Base-by-base conservation (phyloP, 2,329 filamentous ascomycete genomes). In the Penicillium sp. region DNA sequence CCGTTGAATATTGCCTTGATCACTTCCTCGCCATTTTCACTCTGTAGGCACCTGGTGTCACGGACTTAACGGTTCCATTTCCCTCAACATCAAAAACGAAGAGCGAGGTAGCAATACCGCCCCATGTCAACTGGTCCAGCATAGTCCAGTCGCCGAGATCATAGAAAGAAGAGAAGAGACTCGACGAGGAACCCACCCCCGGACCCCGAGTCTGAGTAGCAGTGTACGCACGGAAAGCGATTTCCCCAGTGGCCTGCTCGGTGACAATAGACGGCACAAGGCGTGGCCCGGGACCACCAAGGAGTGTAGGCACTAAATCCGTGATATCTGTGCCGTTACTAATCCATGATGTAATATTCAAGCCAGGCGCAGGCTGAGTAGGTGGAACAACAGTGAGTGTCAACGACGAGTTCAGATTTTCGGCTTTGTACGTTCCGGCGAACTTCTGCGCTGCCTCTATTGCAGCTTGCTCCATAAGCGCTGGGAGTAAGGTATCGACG, bases 251-350 rank as follows among this genome's bases (percentile, higher is more conserved):
- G 1, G 55, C 56, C 3, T 51, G 44, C 8, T 43, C 38, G 6
- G 57, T 31, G 6, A 55, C 9, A 33, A 69, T 66, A 4, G 64
- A 62, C 8, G 67, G 67, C 1, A 68, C 55, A 2, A 71, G 60
- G 15, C 66, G 49, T 52, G 47, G 21, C 43, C 49, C 9, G 31
- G 13, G 1, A 44, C n/a, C 15, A 56, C 21, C 13, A 56, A 55
- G 17, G 54, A 53, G 38, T 3, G 10, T 15, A 6, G 56, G 15
- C 10, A 63, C 15, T 0, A 48, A 5, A 5, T 48, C 49, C n/a
- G 65, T 61, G n/a, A 72, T 54, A 49, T 74, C 61, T 0, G 67
- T 72, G 0, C 68, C 65, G 33, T 75, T 73, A 49, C 63, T 68
- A 35, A 73, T 65, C 66, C 66, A 76, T 3, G 58, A 56, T 6